A percentile compares a stretch with the other conserved stretches of the same genome.
phyloP scores from a whole-genome alignment of 2,329 filamentous ascomycete genomes.

The Endocalyx cinctus region DNA sequence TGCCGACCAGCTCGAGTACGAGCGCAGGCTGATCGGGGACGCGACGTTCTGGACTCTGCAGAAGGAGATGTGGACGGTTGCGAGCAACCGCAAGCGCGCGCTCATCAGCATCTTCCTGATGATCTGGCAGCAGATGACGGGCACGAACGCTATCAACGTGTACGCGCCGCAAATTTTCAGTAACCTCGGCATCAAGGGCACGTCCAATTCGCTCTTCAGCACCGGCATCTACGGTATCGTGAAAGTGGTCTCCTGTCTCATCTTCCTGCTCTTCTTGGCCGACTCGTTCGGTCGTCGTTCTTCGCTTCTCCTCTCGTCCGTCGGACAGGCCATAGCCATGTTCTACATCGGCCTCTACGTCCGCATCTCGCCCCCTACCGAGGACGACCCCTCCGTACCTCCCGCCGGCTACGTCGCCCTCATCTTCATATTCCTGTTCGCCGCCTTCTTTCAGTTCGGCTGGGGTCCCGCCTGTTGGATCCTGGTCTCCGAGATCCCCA shows the following conservation, averaged over 20 bases:
- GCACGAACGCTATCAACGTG: conserved; percentile 36
- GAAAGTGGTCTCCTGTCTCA: conserved; percentile 52
- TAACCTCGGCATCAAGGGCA: conserved; percentile 36
- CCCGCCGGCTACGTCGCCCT: conserved; percentile 61
- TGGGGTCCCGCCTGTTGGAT: conserved; percentile 64
- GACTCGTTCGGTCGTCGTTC: conserved; percentile 56
- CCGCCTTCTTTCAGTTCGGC: conserved; percentile 60
- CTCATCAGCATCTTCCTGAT: conserved; percentile 56
- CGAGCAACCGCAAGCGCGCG: conserved; percentile 59
- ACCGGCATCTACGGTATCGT: conserved; percentile 61
- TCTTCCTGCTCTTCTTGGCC: conserved; percentile 55
- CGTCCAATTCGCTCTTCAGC: conserved; percentile 51
- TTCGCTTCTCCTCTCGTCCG: conserved; percentile 52
- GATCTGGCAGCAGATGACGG: conserved; percentile 72
- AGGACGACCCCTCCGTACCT: conserved; percentile 45
- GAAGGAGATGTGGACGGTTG: conserved; percentile 59
- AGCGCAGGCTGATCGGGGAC: conserved; percentile 52
- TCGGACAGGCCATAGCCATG: conserved; percentile 58
- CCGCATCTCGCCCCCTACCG: conserved; percentile 49
- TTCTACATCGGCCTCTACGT: conserved; percentile 64
- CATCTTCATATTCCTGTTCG: conserved; percentile 64
- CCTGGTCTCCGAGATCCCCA: conserved; percentile 62
- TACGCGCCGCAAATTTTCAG: conserved; percentile 29
- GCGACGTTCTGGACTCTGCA: conserved; percentile 52
- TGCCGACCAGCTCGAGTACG: conserved; percentile 55